Base-by-base conservation (phyloP, 2,329 filamentous ascomycete genomes). In the Epichloe glyceriae region DNA sequence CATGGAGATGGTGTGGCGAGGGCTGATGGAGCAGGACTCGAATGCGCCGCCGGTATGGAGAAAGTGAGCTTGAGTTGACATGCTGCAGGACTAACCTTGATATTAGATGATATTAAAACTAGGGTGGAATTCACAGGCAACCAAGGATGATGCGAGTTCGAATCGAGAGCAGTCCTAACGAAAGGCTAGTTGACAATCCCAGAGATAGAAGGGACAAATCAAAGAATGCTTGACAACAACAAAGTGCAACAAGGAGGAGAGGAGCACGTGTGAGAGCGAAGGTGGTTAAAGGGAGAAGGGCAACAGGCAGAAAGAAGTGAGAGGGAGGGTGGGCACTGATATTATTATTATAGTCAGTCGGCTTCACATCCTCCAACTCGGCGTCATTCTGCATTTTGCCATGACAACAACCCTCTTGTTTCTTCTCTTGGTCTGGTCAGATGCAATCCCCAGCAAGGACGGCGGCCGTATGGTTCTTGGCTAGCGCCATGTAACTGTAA, bases 161-260 rank as follows among this genome's bases (percentile, higher is more conserved):
- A 15, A 6, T 45, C 26, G 37, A 48, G 30, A 50, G 17, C 26
- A 20, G 50, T 40, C 33, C 35, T 12, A 53, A 50, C 51, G 51
- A 53, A 35, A 26, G 51, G 44, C 45, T 44, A 44, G 48, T 41
- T 47, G 47, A 50, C 35, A 51, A 51, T 54, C 44, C 51, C 50
- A 58, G 44, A 49, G 17, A 78, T 62, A 34, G 46, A 56, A 0
- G 41, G 45, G 48, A 58, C 75, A 75, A 40, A 52, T 57, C 2
- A 75, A 55, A 52, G 33, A 30, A 41, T 39, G 46, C n/a, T 48
- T 30, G 14, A 12, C n/a, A 46, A 12, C n/a, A 46, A 44, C 19
- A 12, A 33, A 53, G 34, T 47, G 48, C 47, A 44, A 49, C 39
- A 34, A 47, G 34, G 20, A 50, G 35, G 51, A 46, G 20, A 50